Conservation (phyloP, 1,284 basidiomycete species). For the Irpex sp. region DNA sequence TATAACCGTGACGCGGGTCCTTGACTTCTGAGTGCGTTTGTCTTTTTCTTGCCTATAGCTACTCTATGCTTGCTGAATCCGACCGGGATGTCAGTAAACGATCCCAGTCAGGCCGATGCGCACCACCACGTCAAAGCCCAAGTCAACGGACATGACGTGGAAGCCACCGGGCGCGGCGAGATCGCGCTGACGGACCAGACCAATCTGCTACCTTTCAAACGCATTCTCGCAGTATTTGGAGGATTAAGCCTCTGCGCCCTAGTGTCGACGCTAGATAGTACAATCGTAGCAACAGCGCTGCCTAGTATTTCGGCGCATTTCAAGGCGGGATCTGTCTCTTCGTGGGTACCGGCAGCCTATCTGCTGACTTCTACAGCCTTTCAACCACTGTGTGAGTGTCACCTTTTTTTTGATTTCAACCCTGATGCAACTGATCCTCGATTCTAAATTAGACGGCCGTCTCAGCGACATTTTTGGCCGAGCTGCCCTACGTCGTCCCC, state of each 20-base stretch:
- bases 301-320: constrained; percentile 69
- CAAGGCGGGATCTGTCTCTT: constrained; percentile 59
- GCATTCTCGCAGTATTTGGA: constrained; percentile 59
- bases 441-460: constrained; percentile 43
- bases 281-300: constrained; percentile 68
- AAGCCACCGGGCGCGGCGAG: not conserved
- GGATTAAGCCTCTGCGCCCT: constrained; percentile 59
- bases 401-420: not conserved
- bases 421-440: not conserved
- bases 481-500: no score
- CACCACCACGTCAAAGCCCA: no score
- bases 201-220: constrained; percentile 67
- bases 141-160: no score
- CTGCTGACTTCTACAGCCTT: constrained; percentile 65
- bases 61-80: no score
- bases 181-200: constrained; percentile 65
- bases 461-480: constrained; percentile 77
- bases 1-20: no score
- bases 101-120: no score
- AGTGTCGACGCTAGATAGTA: constrained; percentile 56
- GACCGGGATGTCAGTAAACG: no score
- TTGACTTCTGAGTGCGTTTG: no score
- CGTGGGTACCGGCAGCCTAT: constrained; percentile 71
- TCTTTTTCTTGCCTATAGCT: no score
- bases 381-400: constrained; percentile 42